Percentiles rank a stretch among this genome's conserved stretches.
phyloP scores from a whole-genome alignment of 495 filamentous ascomycete genomes.

The Neurospora sp. region DNA sequence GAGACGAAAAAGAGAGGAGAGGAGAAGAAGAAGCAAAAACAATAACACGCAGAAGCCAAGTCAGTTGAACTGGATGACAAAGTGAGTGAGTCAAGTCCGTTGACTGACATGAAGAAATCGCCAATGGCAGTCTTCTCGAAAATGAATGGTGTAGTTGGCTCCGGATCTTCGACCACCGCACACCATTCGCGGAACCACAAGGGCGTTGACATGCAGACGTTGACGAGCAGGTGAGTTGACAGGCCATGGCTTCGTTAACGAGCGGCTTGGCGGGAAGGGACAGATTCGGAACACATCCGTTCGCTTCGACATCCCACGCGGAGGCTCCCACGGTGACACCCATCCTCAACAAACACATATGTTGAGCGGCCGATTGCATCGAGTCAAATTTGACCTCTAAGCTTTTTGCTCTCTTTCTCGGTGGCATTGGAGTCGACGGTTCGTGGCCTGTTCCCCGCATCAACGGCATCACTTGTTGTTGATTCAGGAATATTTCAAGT shows the following conservation, averaged over 20 bases:
- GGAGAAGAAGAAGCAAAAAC: neutral
- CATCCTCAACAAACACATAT: neutral
- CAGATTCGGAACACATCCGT: conserved; percentile 8
- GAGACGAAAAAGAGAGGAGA: neutral
- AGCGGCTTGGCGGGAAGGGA: conserved; percentile 7
- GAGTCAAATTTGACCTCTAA: neutral
- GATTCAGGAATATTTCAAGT: neutral
- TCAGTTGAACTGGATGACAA: neutral
- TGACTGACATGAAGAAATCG: neutral
- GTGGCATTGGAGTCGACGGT: neutral
- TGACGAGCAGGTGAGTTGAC: neutral
- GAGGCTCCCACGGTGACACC: conserved; percentile 1
- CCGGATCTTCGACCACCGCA: neutral
- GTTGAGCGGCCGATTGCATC: neutral
- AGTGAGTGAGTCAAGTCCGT: neutral
- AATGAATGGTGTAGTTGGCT: neutral
- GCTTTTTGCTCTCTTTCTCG: neutral
- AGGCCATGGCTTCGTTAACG: neutral
- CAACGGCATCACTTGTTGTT: neutral
- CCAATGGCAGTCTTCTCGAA: neutral
- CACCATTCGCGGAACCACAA: neutral
- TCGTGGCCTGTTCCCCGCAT: neutral
- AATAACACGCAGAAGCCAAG: neutral
- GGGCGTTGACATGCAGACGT: neutral
- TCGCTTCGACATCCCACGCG: conserved; percentile 4